phyloP scores from a whole-genome alignment of 2,329 filamentous ascomycete genomes.

The Diaporthe citri region DNA sequence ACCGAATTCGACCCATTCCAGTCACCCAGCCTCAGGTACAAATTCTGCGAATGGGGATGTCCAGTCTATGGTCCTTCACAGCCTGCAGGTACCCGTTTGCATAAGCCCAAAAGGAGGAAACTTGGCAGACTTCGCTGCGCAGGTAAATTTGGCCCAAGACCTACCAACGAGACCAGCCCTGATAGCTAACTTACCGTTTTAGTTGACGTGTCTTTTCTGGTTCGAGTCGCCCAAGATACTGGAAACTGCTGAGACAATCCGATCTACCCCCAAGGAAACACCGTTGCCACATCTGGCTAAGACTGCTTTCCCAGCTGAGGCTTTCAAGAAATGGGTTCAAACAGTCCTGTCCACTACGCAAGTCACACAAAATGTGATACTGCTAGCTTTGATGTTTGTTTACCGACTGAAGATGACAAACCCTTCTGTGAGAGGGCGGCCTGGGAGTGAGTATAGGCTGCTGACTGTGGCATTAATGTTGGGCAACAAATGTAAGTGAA shows the following conservation, averaged over 20 bases:
- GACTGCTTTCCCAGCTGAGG: slow-evolving; percentile 81
- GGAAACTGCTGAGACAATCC: slow-evolving; percentile 76
- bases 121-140: slow-evolving; percentile 84
- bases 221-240: slow-evolving; percentile 90
- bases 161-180: not conserved
- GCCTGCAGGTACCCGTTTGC: slow-evolving; percentile 78
- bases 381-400: slow-evolving; percentile 91
- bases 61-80: slow-evolving; percentile 66
- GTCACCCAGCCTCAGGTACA: slow-evolving; percentile 46
- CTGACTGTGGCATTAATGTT: slow-evolving; percentile 97
- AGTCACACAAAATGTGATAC: slow-evolving; percentile 94
- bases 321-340: slow-evolving; percentile 94
- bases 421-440: slow-evolving; percentile 88
- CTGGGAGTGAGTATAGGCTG: slow-evolving; percentile 92
- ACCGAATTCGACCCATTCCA: slow-evolving; percentile 50
- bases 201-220: slow-evolving; percentile 98
- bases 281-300: slow-evolving; percentile 69
- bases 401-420: slow-evolving; percentile 93
- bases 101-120: slow-evolving; percentile 83
- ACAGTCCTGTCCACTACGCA: slow-evolving; percentile 93
- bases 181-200: slow-evolving; percentile 38
- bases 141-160: slow-evolving; percentile 66
- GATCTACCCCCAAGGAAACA: slow-evolving; percentile 54
- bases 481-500: slow-evolving; percentile 87
- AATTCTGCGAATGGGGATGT: slow-evolving; percentile 55